Conservation (phyloP, 306 rosid species). For the Trichosanthes truncata region DNA sequence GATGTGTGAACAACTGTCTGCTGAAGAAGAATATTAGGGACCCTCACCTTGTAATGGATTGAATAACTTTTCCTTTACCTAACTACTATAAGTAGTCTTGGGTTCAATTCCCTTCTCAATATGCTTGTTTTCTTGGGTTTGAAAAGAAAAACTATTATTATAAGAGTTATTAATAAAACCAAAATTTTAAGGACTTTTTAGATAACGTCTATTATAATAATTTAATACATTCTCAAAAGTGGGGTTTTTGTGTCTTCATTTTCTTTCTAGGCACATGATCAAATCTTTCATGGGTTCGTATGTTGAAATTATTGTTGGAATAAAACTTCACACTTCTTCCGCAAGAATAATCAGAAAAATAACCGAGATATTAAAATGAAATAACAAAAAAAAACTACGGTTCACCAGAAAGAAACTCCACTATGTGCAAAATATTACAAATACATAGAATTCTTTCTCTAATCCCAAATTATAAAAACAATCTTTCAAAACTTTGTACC, state of each 20-base stretch:
- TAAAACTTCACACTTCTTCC: too few species aligned
- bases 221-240: not conserved
- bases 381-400: too few species aligned
- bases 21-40: not conserved
- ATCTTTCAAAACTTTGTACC: too few species aligned
- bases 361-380: too few species aligned
- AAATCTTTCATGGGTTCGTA: not conserved
- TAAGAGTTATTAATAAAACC: not conserved
- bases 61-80: not conserved
- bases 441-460: too few species aligned
- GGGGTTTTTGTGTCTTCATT: too few species aligned
- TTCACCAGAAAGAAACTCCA: too few species aligned
- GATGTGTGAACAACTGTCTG: not conserved
- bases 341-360: too few species aligned
- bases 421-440: too few species aligned
- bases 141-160: not conserved
- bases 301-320: too few species aligned
- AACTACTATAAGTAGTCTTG: not conserved
- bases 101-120: not conserved
- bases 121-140: not conserved
- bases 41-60: not conserved
- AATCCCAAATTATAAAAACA: too few species aligned
- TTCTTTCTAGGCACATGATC: too few species aligned
- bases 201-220: not conserved
- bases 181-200: not conserved